These are phyloP conservation scores for Gonapodya sp. DNA, from an alignment of 192 early-diverging fungal genomes.

Conservation along the genomic window DNA sequence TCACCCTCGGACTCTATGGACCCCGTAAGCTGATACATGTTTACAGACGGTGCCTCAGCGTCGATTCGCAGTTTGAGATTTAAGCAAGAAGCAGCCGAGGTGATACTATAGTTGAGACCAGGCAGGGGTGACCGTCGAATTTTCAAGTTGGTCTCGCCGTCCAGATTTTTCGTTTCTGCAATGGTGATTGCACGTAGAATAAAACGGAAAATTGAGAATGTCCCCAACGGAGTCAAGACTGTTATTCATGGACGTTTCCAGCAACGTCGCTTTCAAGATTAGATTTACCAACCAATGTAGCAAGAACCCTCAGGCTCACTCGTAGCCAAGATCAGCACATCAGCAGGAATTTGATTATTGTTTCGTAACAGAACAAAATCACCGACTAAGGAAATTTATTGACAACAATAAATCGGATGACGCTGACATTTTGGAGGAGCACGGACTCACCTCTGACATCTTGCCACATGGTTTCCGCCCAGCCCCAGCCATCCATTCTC, in stretches of 20 bases:
- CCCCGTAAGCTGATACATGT: slow-evolving; percentile 80
- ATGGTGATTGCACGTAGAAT: too few species aligned
- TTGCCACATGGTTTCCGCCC: slow-evolving; percentile 49
- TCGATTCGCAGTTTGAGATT: slow-evolving; percentile 52
- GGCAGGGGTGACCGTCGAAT: slow-evolving; percentile 46
- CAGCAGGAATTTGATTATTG: slow-evolving; percentile 82
- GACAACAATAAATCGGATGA: slow-evolving; percentile 75
- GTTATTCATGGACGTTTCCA: too few species aligned
- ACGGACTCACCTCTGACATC: slow-evolving; percentile 78
- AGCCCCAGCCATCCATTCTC: slow-evolving; percentile 23
- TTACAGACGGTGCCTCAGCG: slow-evolving; percentile 74
- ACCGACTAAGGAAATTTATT: slow-evolving; percentile 74
- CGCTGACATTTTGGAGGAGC: slow-evolving; percentile 68
- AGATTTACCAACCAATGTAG: slow-evolving; percentile 48
- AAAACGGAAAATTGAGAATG: too few species aligned
- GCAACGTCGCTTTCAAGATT: too few species aligned
- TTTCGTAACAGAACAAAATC: slow-evolving; percentile 78
- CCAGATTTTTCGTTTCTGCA: slow-evolving; percentile 84
- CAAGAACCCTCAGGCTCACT: slow-evolving; percentile 76
- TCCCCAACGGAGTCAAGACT: too few species aligned
- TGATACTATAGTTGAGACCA: slow-evolving; percentile 51
- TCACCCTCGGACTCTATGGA: slow-evolving; percentile 38
- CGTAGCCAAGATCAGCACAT: slow-evolving; percentile 79
- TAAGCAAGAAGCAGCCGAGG: slow-evolving; percentile 66
- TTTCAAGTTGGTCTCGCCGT: slow-evolving; percentile 98